Conservation (phyloP, 345 rosid species). For the Eutrema heterophyllum region DNA sequence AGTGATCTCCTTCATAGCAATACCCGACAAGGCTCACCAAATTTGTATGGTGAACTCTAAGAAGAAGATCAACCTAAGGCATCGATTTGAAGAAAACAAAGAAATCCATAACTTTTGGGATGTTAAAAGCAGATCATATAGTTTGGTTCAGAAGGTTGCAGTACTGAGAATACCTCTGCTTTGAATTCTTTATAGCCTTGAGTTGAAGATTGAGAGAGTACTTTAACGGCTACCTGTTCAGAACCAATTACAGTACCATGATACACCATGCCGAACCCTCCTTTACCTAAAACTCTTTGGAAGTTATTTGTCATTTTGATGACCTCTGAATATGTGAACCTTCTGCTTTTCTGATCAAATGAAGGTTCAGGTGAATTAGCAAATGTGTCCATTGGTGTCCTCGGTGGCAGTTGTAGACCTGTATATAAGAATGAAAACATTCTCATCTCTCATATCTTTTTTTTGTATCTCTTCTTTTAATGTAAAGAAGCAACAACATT, state of each 20-base stretch:
- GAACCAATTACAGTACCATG: constrained; percentile 30
- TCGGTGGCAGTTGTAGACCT: neutral
- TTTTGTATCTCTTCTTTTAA: too few relatives aligned
- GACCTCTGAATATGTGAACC: constrained; percentile 25
- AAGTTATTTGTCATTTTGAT: constrained; percentile 33
- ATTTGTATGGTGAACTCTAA: constrained; percentile 42
- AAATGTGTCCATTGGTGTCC: neutral
- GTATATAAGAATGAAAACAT: neutral
- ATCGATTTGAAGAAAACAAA: neutral
- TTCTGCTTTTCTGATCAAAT: neutral
- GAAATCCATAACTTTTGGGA: neutral
- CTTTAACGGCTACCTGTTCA: constrained; percentile 41
- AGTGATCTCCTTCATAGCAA: constrained; percentile 35
- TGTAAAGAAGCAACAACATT: too few relatives aligned
- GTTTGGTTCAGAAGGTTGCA: neutral
- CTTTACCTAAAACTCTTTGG: constrained; percentile 34
- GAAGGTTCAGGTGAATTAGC: neutral
- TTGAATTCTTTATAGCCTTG: constrained; percentile 33
- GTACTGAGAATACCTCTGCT: neutral
- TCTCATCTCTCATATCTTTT: neutral
- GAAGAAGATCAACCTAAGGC: constrained; percentile 37
- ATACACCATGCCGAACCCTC: constrained; percentile 46
- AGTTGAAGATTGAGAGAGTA: constrained; percentile 34
- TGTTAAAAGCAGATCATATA: neutral
- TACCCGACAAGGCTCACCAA: constrained; percentile 39